Evolutionary conservation across 1,139 yeast genomes (phyloP).

Genomic region (Kodamaea sp.): DNA sequence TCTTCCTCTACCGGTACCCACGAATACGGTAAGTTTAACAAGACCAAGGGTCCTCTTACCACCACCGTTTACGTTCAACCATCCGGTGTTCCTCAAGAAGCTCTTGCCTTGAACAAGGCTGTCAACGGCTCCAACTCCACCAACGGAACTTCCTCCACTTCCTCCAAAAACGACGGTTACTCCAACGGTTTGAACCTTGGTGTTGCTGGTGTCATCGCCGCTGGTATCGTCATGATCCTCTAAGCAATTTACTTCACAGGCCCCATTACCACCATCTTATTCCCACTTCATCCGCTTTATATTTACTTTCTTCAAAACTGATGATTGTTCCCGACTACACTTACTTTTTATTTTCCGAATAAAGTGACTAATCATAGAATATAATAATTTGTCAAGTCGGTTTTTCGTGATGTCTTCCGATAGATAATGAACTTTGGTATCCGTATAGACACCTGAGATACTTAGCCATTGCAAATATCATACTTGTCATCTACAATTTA

Average conservation of each 20-base stretch:
- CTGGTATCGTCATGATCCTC: slow-evolving; percentile 32
- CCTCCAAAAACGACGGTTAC: slow-evolving; percentile 23
- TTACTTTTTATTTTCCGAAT: too few species aligned
- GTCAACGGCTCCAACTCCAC: slow-evolving; percentile 14
- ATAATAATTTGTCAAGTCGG: too few species aligned
- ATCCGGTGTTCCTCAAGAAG: slow-evolving; percentile 12
- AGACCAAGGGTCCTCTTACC: slow-evolving; percentile 29
- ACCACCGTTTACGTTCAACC: slow-evolving; percentile 23
- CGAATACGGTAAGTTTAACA: slow-evolving; percentile 44
- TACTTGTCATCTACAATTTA: too few species aligned
- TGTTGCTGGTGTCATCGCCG: slow-evolving; percentile 38
- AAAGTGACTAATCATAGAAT: too few species aligned
- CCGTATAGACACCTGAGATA: too few species aligned
- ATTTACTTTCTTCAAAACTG: slow-evolving; percentile 4
- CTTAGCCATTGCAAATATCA: too few species aligned
- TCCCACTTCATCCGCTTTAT: slow-evolving; percentile 2
- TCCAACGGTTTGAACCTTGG: slow-evolving; percentile 27
- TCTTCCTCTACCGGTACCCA: slow-evolving; percentile 46
- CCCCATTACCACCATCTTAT: not conserved
- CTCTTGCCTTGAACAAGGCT: slow-evolving; percentile 8
- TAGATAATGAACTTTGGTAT: too few species aligned
- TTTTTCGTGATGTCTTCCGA: too few species aligned
- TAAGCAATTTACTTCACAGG: slow-evolving; percentile 11
- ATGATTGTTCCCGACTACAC: too few species aligned
- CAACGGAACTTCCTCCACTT: slow-evolving; percentile 11